These are phyloP conservation scores for Platismatia glauca DNA, from an alignment of 495 filamentous ascomycete species.

Conservation along the genomic window DNA sequence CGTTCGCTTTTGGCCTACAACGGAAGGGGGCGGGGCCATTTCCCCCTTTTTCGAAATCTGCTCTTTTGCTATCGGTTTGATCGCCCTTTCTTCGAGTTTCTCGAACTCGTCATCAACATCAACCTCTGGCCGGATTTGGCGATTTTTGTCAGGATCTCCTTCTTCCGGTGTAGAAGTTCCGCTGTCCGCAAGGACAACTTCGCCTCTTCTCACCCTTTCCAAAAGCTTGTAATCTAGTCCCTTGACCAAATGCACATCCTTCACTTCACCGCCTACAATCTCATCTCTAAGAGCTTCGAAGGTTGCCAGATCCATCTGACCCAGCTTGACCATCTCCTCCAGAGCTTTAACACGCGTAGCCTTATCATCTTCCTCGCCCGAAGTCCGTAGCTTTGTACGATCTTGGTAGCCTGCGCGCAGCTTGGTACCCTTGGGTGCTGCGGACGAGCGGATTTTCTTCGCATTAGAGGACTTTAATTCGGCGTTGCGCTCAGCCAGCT, in stretches of 20 bases:
- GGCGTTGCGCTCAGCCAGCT: slow-evolving; percentile 62
- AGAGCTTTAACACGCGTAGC: slow-evolving; percentile 61
- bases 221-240: slow-evolving; percentile 81
- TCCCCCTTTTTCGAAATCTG: slow-evolving; percentile 67
- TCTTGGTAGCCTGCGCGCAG: slow-evolving; percentile 76
- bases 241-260: slow-evolving; percentile 78
- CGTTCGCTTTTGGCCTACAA: slow-evolving; percentile 58
- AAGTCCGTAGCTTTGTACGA: slow-evolving; percentile 50
- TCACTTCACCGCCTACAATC: slow-evolving; percentile 74
- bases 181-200: slow-evolving; percentile 51
- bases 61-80: slow-evolving; percentile 43
- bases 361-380: slow-evolving; percentile 32
- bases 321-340: slow-evolving; percentile 72
- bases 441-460: slow-evolving; percentile 68
- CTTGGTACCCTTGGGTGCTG: slow-evolving; percentile 75
- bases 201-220: slow-evolving; percentile 60
- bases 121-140: slow-evolving; percentile 26
- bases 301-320: slow-evolving; percentile 65
- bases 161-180: slow-evolving; percentile 8
- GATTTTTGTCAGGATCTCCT: slow-evolving; percentile 22
- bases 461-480: slow-evolving; percentile 34
- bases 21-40: slow-evolving; percentile 54
- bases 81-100: slow-evolving; percentile 54
- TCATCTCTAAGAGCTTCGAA: slow-evolving; percentile 65
- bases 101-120: slow-evolving; percentile 76